Percentiles rank a stretch among this genome's conserved stretches.
Conservation (phyloP, 2,329 filamentous ascomycete genomes). For the Ophioceras dolichostomum region DNA sequence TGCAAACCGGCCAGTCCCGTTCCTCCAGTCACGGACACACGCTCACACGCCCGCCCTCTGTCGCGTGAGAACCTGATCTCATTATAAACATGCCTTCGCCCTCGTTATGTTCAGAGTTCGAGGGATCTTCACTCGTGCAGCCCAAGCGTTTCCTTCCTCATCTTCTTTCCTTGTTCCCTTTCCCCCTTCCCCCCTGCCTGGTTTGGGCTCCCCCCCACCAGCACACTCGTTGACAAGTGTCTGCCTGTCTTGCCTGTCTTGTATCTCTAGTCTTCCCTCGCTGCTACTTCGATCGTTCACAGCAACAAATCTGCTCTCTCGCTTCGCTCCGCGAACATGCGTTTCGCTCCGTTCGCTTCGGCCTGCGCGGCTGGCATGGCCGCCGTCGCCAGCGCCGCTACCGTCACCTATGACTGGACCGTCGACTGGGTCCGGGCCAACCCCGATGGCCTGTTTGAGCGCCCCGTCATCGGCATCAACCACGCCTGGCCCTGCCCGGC, state of each 20-base stretch:
- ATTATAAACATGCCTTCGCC: constrained; percentile 3
- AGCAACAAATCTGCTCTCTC: neutral
- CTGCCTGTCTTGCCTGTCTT: neutral
- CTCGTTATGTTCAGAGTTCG: neutral
- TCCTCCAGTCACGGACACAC: neutral
- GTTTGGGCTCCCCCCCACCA: neutral
- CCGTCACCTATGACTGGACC: constrained; percentile 24
- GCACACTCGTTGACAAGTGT: constrained; percentile 1
- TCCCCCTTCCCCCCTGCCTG: neutral
- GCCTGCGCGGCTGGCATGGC: constrained; percentile 9
- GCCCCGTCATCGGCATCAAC: constrained; percentile 41
- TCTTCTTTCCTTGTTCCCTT: neutral
- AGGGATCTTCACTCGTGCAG: neutral
- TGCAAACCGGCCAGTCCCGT: too few species aligned
- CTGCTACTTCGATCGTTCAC: neutral
- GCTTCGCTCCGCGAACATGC: constrained; percentile 1
- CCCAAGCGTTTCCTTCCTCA: neutral
- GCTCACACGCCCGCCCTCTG: neutral
- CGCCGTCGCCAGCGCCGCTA: constrained; percentile 14
- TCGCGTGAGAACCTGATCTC: neutral
- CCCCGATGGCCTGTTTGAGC: constrained; percentile 22
- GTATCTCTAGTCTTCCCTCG: neutral
- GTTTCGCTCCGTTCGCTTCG: constrained; percentile 2
- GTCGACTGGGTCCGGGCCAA: constrained; percentile 25
- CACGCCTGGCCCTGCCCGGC: constrained; percentile 47